Conservation (phyloP, 345 rosid species). For the Clarkia xantiana region DNA sequence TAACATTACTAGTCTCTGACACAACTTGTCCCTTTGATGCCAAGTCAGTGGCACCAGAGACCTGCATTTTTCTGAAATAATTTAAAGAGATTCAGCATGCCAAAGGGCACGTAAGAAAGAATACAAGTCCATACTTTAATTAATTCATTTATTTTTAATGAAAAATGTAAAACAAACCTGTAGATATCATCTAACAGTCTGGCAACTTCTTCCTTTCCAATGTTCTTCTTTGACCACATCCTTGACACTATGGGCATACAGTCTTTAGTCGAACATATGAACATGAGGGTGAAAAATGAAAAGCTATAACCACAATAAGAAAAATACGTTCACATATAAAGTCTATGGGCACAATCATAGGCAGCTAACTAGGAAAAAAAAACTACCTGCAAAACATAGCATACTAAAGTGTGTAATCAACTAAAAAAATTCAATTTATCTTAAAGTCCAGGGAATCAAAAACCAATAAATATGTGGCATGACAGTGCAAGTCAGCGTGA, state of each 20-base stretch:
- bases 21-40: conserved; percentile 66
- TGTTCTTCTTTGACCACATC: conserved; percentile 59
- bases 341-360: too few species aligned
- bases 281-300: neutral
- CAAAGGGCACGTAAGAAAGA: neutral
- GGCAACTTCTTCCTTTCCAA: conserved; percentile 73
- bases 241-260: conserved; percentile 32
- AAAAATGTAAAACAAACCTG: conserved; percentile 29
- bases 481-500: too few species aligned
- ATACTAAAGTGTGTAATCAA: too few species aligned
- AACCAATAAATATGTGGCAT: too few species aligned
- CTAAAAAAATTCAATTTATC: too few species aligned
- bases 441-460: too few species aligned
- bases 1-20: conserved; percentile 49
- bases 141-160: too few species aligned
- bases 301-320: neutral
- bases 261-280: neutral
- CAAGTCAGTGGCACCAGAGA: conserved; percentile 73
- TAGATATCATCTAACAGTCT: conserved; percentile 81
- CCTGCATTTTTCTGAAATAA: conserved; percentile 70
- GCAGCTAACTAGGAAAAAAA: too few species aligned
- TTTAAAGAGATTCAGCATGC: neutral
- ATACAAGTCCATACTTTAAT: too few species aligned
- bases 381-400: too few species aligned
- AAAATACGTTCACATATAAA: too few species aligned